A percentile compares a stretch with the other conserved stretches of the same genome.
Evolutionary conservation across 768 basidiomycete genomes (phyloP).

Genomic region (Suillus tomentosus): DNA sequence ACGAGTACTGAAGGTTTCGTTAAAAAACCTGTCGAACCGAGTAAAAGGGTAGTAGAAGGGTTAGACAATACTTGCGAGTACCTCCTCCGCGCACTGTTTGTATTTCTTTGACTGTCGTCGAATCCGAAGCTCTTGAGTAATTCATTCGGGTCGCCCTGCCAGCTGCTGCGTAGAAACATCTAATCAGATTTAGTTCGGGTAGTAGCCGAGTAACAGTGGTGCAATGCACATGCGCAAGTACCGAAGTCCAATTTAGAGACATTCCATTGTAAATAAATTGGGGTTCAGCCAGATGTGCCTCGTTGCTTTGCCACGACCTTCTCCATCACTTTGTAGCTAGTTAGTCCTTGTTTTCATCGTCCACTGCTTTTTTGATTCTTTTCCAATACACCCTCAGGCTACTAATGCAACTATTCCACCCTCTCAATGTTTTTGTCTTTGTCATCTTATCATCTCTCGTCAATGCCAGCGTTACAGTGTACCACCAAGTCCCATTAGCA

Average conservation of each 20-base stretch:
- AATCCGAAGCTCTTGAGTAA: too few species aligned
- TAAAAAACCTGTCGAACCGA: too few species aligned
- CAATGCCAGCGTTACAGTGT: constrained; percentile 30
- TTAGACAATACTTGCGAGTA: too few species aligned
- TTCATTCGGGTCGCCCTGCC: too few species aligned
- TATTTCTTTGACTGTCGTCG: too few species aligned
- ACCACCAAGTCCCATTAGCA: constrained; percentile 28
- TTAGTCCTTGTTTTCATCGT: not conserved
- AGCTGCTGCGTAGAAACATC: too few species aligned
- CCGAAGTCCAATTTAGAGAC: too few species aligned
- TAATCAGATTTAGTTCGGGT: too few species aligned
- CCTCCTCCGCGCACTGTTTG: too few species aligned
- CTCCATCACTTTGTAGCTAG: not conserved
- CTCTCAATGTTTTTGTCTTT: constrained; percentile 5
- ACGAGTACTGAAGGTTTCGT: not conserved
- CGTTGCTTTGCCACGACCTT: not conserved
- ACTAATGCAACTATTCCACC: not conserved
- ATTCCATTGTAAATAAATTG: not conserved
- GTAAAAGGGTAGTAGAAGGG: too few species aligned
- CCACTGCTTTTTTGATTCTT: not conserved
- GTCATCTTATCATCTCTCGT: constrained; percentile 6
- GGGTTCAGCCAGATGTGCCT: not conserved
- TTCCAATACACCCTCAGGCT: not conserved
- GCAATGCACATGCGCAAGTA: too few species aligned
- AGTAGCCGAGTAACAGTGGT: too few species aligned